Base-by-base conservation (phyloP, 331 rosid species). In the Spiraea crenata region DNA sequence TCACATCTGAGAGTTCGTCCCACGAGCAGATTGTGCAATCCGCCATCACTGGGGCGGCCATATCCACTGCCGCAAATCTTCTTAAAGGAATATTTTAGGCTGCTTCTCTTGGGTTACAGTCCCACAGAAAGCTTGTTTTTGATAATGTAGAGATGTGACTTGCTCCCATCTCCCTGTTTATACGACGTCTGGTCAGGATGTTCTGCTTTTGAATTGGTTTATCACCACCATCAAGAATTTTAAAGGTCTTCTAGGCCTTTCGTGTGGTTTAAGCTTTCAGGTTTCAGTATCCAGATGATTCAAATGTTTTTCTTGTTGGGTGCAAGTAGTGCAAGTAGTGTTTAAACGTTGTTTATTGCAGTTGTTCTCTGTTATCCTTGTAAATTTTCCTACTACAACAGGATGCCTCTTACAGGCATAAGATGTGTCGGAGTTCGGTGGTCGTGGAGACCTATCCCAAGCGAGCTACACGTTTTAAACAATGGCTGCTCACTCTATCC, bases 31-130 rank as follows among this genome's bases (percentile, higher is more conserved):
- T 93, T 59, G 95, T 85, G 72, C 95, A 87, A 62, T 83, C 89
- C 41, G 97, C 97, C 4, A 90, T 93, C 46, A 88, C 98, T 7
- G 98, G 97, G 39, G 97, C 96, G 2, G 98, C 97, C 0, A 70
- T 93, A 42, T 88, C 97, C 38, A 78, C 95, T 1, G 95, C 96
- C n/a, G 92, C 97, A 34, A 88, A 90, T 82, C 91, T 93, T 71
- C 91, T 90, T 17, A 56, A 86, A 2, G 87, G 89, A 56, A 80
- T 90, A 41, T 88, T 88, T 82, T 93, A 77, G 72, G 69, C 19
- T 56, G 45, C 45, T 65, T 45, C 8, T n/a, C 1, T 3, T 42
- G 11, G 44, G 10, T 3, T 37, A 1, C 19, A 15, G 50, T 69
- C 63, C 74, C 44, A 13, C 19, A 25, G 13, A 6, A 3, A 2